These are phyloP conservation scores for Hypoxylon rickii DNA, from an alignment of 495 filamentous ascomycete genomes.

Conservation along the genomic window DNA sequence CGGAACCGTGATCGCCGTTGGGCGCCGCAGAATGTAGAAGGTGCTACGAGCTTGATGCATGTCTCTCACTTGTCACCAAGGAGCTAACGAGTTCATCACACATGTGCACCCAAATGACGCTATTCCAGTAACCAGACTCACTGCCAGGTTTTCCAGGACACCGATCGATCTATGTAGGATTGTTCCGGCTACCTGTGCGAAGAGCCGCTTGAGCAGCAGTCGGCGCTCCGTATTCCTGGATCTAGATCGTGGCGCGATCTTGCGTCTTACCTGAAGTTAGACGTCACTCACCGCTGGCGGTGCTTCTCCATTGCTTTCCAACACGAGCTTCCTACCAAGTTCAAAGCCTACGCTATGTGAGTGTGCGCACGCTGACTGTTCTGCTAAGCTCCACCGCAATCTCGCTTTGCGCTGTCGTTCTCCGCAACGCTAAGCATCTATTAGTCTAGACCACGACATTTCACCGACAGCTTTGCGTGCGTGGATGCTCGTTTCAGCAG, in stretches of 20 bases:
- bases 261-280: slow-evolving; percentile 3
- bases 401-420: slow-evolving; percentile 18
- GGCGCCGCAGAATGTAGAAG: slow-evolving; percentile 1
- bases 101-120: slow-evolving; percentile 3
- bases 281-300: slow-evolving; percentile 6
- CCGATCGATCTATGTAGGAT: no score
- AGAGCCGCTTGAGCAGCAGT: slow-evolving; percentile 1
- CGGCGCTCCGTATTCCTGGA: slow-evolving; percentile 4
- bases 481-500: neutral
- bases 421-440: slow-evolving; percentile 20
- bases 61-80: neutral
- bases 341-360: no score
- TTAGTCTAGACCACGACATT: slow-evolving; percentile 4
- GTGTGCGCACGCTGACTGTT: slow-evolving; percentile 10
- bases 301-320: neutral
- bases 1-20: neutral
- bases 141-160: slow-evolving; percentile 8
- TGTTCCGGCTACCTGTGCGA: no score
- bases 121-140: neutral
- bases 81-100: slow-evolving; percentile 3
- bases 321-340: slow-evolving; percentile 13
- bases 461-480: neutral
- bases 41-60: slow-evolving; percentile 5
- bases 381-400: slow-evolving; percentile 25
- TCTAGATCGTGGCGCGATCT: slow-evolving; percentile 6